Base-by-base conservation (phyloP, 345 rosid genomes). In the Gossypium thurberi region DNA sequence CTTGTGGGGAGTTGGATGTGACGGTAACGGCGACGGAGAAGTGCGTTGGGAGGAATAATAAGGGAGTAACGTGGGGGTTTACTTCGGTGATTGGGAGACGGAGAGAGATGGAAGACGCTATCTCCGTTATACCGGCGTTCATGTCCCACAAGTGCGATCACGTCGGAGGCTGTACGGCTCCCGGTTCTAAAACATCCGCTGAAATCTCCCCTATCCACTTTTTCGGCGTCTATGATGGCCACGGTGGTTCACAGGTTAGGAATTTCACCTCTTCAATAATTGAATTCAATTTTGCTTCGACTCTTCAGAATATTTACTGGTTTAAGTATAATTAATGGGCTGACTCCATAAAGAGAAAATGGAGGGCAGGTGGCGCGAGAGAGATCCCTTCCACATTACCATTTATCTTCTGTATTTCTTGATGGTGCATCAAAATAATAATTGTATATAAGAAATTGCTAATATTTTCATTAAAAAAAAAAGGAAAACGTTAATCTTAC, bases 181-280 rank as follows among this genome's bases (percentile, higher is more conserved):
- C 80, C 5, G 84, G 82, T 70, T 85, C 89, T 42, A 73, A 71
- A 76, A 77, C 80, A 60, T 77, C 88, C 58, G 47, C 63, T 11
- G 88, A 84, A 78, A 77, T 82, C 73, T 84, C 89, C 10, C 87
- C 91, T 4, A 51, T 84, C 61, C 91, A 88, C 71, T 87, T 89
- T 81, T 89, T 89, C 79, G 93, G 86, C 70, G 93, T 89, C 62
- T 89, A 84, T 75, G 91, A 89, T 58, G 93, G 91, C 18, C 93
- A 89, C 46, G 93, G 93, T 47, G 93, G 93, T 73, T 71, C 88
- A 2, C 89, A 87, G 89, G 93, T 87, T 72, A 53, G 14, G 42
- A 10, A 10, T 69, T 33, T 69, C 25, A 4, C 48, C 48, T 59
- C 6, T 10, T 62, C 53, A 21, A 62, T 51, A 23, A 43, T 23